Percentiles rank a stretch among this genome's conserved stretches.
These are phyloP conservation scores for Tolypocladium cylindrosporum DNA, from an alignment of 2,329 filamentous ascomycete species.

Conservation along the genomic window DNA sequence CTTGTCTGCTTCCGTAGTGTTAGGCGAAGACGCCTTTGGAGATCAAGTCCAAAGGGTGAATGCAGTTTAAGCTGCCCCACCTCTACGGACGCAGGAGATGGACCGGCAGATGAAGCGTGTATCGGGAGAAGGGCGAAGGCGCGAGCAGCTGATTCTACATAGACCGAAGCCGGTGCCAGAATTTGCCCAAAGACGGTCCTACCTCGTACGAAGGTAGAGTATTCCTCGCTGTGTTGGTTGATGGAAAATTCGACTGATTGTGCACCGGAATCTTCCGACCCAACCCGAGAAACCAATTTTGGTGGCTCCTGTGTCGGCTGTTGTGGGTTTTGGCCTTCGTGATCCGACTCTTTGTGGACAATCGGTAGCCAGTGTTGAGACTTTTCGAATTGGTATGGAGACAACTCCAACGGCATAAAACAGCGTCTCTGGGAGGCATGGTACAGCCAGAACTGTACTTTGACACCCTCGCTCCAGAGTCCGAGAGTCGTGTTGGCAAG, in stretches of 20 bases:
- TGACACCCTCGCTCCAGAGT: conserved; percentile 10
- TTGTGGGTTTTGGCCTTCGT: background rate
- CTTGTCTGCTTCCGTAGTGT: background rate
- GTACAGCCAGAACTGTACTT: conserved; percentile 13
- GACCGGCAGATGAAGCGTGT: background rate
- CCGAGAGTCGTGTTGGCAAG: conserved; percentile 1
- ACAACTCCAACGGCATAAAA: conserved; percentile 10
- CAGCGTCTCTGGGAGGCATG: conserved; percentile 6
- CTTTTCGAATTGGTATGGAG: conserved; percentile 19
- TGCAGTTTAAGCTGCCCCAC: background rate
- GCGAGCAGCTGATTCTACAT: background rate
- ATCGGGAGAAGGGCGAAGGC: background rate
- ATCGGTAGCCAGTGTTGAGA: conserved; percentile 13
- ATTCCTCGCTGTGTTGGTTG: background rate
- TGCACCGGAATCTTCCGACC: background rate
- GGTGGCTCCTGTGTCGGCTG: background rate
- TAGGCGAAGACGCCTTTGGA: background rate
- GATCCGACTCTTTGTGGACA: background rate
- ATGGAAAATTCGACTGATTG: background rate
- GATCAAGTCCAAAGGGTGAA: background rate
- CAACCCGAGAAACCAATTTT: background rate
- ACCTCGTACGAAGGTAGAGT: background rate
- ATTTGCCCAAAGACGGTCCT: background rate
- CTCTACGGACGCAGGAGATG: background rate
- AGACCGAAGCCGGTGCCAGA: background rate